Conservation (phyloP, 345 rosid genomes). For the Eucalyptus caleyi region DNA sequence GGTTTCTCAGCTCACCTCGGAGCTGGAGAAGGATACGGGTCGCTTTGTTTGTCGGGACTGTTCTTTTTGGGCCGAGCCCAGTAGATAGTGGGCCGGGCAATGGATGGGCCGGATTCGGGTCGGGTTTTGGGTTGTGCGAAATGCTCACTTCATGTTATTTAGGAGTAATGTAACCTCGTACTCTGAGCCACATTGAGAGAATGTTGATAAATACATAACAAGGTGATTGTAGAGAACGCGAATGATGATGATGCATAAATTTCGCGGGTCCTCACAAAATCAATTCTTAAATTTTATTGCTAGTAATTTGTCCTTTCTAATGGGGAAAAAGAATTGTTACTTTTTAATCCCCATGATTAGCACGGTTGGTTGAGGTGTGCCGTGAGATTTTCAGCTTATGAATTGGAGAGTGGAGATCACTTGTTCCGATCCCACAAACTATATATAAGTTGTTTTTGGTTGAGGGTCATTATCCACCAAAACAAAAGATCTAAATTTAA, state of each 20-base stretch:
- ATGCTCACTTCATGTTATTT: not conserved
- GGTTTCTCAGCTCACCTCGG: not conserved
- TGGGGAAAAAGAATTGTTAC: not conserved
- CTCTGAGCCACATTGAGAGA: not conserved
- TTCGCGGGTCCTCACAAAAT: not conserved
- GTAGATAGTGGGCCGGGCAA: not conserved
- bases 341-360: not conserved
- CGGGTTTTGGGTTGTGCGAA: not conserved
- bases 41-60: not conserved
- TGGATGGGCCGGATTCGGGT: not conserved
- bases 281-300: not conserved
- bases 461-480: no score
- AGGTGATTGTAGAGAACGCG: not conserved
- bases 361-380: not conserved
- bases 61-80: not conserved
- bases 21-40: not conserved
- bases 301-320: not conserved
- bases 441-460: no score
- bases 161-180: not conserved
- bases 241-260: not conserved
- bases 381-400: not conserved
- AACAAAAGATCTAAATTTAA: no score
- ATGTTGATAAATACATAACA: no score
- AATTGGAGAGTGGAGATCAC: no score
- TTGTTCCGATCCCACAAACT: no score